Base-by-base conservation (phyloP, 139 green algal genomes). In the Chlorella sp. region DNA sequence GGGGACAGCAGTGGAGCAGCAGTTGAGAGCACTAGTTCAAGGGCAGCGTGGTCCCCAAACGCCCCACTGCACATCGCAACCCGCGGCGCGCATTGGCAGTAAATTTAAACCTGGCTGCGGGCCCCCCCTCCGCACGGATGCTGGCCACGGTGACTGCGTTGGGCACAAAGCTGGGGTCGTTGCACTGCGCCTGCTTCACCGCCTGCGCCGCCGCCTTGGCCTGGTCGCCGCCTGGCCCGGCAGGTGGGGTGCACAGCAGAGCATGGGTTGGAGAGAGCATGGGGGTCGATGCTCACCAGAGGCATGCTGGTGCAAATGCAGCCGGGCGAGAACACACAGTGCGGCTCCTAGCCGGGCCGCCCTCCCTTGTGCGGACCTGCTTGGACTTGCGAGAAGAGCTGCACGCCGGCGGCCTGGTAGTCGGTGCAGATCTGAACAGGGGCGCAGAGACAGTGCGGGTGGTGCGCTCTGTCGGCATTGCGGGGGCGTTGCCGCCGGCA, bases 391-490 rank as follows among this genome's bases (percentile, higher is more conserved):
- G 56, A 36, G 22, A 72, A 82, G 1, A 82, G 14, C 11, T 70
- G 60, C 60, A 3, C 7, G 16, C 77, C 77, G 24, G 58, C 58
- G 0, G 58, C 41, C 40, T 44, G 41, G 58, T n/a, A 83, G 77
- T 83, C 32, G 41, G 58, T 43, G 60, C 77, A 83, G 58, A 83
- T 83, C 28, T 62, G 51, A 11, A 60, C 14, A 24, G 51, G 51
- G 51, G n/a, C n/a, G n/a, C n/a, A n/a, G n/a, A n/a, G n/a, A n/a
- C n/a, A n/a, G n/a, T n/a, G n/a, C n/a, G n/a, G n/a, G n/a, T n/a
- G n/a, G n/a, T n/a, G n/a, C n/a, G n/a, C n/a, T n/a, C n/a, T n/a
- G n/a, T n/a, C n/a, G n/a, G n/a, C n/a, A n/a, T n/a, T n/a, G n/a
- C n/a, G n/a, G n/a, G n/a, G n/a, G n/a, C n/a, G n/a, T n/a, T n/a